Percentiles rank a stretch among this genome's conserved stretches.
Evolutionary conservation across 148 eudicot species (phyloP).

Genomic region (Silene uniflora): DNA sequence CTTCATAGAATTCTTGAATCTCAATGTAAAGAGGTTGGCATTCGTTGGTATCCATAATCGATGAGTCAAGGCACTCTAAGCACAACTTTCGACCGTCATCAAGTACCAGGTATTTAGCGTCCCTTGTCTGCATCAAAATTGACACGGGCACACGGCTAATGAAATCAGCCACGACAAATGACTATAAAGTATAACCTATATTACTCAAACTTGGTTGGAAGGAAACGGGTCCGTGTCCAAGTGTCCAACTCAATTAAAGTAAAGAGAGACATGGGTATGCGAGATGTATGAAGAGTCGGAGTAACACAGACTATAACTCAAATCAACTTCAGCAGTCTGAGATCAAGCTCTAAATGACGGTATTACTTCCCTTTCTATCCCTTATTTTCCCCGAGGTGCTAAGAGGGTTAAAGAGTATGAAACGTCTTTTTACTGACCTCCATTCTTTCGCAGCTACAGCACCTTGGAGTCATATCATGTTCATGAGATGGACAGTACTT

Average conservation of each 20-base stretch:
- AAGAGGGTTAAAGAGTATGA: not conserved
- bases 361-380: not conserved
- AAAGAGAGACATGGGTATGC: not conserved
- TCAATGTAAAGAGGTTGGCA: constrained; percentile 96
- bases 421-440: constrained; percentile 51
- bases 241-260: not conserved
- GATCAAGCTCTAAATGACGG: not conserved
- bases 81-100: constrained; percentile 96
- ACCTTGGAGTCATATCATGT: constrained; percentile 77
- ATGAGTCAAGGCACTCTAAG: constrained; percentile 84
- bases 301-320: too few relatives aligned
- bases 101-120: constrained; percentile 58
- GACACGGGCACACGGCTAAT: not conserved
- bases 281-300: too few relatives aligned
- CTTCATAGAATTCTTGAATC: constrained; percentile 92
- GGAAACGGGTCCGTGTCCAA: not conserved
- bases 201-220: not conserved
- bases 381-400: too few relatives aligned
- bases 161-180: not conserved
- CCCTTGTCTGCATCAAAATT: constrained; percentile 57
- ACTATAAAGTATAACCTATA: not conserved
- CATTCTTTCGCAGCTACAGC: constrained; percentile 99
- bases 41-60: constrained; percentile 93
- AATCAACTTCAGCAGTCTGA: not conserved
- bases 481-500: constrained; percentile 98